Evolutionary conservation across 2,329 filamentous ascomycete species (phyloP).

Genomic region (Xylaria arbuscula): DNA sequence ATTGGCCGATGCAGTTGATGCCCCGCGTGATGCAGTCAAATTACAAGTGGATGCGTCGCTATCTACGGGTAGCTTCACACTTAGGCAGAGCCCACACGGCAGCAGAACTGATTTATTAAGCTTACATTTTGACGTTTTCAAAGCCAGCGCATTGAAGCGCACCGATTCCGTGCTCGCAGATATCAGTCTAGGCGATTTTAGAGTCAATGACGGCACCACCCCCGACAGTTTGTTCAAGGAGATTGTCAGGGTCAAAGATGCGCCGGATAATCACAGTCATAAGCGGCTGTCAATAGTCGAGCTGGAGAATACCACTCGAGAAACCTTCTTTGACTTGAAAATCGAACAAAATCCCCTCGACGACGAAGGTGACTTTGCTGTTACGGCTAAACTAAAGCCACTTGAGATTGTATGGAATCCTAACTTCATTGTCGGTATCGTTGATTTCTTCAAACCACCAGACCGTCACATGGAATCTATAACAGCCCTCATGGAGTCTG

Average conservation of each 20-base stretch:
- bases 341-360: conserved; percentile 97
- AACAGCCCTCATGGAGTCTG: conserved; percentile 91
- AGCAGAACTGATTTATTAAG: conserved; percentile 84
- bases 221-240: conserved; percentile 91
- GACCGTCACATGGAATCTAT: conserved; percentile 99
- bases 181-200: conserved; percentile 88
- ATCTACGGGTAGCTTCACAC: conserved; percentile 94
- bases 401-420: conserved; percentile 99
- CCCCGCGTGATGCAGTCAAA: conserved; percentile 91
- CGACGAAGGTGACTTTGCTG: conserved; percentile 87
- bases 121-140: conserved; percentile 93
- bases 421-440: conserved; percentile 88
- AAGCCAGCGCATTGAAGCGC: conserved; percentile 86
- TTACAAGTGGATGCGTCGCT: conserved; percentile 92
- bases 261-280: conserved; percentile 63
- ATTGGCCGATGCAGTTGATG: conserved; percentile 85
- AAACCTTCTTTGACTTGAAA: conserved; percentile 91
- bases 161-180: conserved; percentile 92
- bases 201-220: conserved; percentile 96
- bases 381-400: conserved; percentile 92
- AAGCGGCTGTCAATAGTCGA: conserved; percentile 66
- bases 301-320: conserved; percentile 63
- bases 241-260: conserved; percentile 95
- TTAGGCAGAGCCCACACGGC: conserved; percentile 86
- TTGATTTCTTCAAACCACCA: conserved; percentile 95